phyloP scores from a whole-genome alignment of 768 basidiomycete genomes.

The Tricholoma saponaceum region DNA sequence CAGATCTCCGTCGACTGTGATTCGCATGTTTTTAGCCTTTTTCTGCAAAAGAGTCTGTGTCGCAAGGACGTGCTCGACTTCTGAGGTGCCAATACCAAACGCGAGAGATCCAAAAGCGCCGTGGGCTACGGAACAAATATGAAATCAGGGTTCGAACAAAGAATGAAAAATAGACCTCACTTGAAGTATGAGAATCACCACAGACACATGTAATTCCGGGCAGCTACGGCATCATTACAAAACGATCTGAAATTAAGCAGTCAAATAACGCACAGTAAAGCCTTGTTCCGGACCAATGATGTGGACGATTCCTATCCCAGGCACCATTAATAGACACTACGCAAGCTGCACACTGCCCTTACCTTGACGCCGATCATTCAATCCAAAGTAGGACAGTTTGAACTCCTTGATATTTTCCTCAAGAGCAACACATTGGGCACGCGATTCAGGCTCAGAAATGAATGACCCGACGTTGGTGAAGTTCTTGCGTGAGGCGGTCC shows the following conservation, averaged over 20 bases:
- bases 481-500: constrained; percentile 70
- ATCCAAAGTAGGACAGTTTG: constrained; percentile 87
- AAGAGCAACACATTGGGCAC: constrained; percentile 77
- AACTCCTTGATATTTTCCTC: constrained; percentile 92
- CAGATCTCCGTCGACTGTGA: constrained; percentile 80
- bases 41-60: constrained; percentile 86
- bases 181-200: constrained; percentile 92
- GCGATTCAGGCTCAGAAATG: constrained; percentile 80
- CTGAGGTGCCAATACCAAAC: constrained; percentile 91
- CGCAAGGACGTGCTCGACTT: constrained; percentile 92
- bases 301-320: constrained; percentile 67
- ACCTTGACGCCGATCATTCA: constrained; percentile 89
- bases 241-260: background rate
- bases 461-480: constrained; percentile 70
- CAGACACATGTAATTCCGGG: constrained; percentile 83
- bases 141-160: background rate
- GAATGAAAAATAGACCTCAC: constrained; percentile 36
- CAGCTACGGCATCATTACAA: constrained; percentile 35
- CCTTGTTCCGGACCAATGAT: constrained; percentile 94
- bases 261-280: constrained; percentile 57
- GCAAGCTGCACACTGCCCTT: constrained; percentile 8
- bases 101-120: constrained; percentile 92
- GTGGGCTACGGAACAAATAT: constrained; percentile 49
- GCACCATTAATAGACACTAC: constrained; percentile 4
- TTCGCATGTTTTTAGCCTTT: constrained; percentile 91